These are phyloP conservation scores for Mucuna pruriens DNA, from an alignment of 306 rosid genomes.

Conservation along the genomic window DNA sequence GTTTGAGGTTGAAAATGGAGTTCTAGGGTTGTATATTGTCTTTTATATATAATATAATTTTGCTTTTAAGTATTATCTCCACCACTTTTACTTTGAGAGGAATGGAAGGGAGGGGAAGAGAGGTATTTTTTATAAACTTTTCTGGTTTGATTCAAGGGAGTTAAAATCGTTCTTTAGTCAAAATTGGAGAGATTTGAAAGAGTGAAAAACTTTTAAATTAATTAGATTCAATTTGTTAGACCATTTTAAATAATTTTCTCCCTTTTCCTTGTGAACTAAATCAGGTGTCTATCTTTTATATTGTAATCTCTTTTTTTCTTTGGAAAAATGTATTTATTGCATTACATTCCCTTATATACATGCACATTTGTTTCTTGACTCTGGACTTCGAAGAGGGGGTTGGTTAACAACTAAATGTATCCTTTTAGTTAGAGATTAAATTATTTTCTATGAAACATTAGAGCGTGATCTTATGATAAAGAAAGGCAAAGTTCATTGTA, in stretches of 20 bases:
- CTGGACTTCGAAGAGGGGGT: no score
- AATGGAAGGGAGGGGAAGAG: not conserved
- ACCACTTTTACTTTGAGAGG: not conserved
- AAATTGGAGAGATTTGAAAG: not conserved
- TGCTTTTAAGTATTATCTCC: not conserved
- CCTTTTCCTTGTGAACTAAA: no score
- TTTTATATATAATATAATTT: not conserved
- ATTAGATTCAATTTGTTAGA: not conserved
- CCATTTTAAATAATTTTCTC: not conserved
- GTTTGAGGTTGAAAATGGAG: slow-evolving; percentile 33
- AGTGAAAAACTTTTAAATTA: not conserved
- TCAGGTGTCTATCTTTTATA: no score
- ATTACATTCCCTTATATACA: no score
- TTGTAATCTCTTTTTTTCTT: not conserved
- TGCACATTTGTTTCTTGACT: no score
- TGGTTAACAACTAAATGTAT: no score
- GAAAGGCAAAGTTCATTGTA: not conserved
- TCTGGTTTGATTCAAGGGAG: not conserved
- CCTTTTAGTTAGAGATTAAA: no score
- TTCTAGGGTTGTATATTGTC: slow-evolving; percentile 21
- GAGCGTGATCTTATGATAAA: not conserved
- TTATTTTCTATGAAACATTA: no score
- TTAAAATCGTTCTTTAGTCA: not conserved
- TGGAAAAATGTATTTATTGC: no score
- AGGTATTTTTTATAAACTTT: no score